These are phyloP conservation scores for Zelopaecilomyces penicillatus DNA, from an alignment of 2,329 filamentous ascomycete species.

Conservation along the genomic window DNA sequence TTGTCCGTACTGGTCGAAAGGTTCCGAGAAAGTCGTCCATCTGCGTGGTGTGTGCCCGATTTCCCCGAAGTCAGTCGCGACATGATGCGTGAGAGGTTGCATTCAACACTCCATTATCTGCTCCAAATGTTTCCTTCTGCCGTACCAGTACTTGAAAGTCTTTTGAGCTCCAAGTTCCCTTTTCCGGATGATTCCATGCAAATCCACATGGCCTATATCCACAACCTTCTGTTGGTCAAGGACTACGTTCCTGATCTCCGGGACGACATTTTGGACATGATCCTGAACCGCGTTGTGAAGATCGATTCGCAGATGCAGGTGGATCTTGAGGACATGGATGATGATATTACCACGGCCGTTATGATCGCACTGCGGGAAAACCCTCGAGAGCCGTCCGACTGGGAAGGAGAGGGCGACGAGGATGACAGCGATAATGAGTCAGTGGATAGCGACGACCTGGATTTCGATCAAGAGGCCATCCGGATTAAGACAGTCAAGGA, in stretches of 20 bases:
- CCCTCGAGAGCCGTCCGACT: conserved; percentile 16
- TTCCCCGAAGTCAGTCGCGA: conserved; percentile 53
- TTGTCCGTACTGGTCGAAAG: conserved; percentile 74
- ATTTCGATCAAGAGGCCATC: conserved; percentile 53
- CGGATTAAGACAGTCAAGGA: conserved; percentile 66
- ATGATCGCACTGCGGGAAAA: conserved; percentile 39
- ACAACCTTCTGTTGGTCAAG: conserved; percentile 71
- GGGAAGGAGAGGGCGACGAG: conserved; percentile 40
- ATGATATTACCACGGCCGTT: conserved; percentile 71
- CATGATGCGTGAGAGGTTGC: conserved; percentile 63
- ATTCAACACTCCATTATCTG: conserved; percentile 67
- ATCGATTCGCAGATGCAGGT: conserved; percentile 94
- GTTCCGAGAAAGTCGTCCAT: conserved; percentile 49
- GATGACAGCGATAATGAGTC: conserved; percentile 65
- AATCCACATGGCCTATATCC: conserved; percentile 78
- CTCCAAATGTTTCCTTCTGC: conserved; percentile 76
- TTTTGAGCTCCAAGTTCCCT: conserved; percentile 64
- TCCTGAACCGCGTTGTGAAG: conserved; percentile 81
- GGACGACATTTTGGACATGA: conserved; percentile 71
- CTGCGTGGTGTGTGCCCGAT: conserved; percentile 40
- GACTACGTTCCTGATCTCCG: conserved; percentile 71
- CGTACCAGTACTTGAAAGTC: conserved; percentile 57
- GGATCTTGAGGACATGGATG: conserved; percentile 86
- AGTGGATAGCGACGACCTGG: conserved; percentile 59
- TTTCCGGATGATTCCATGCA: conserved; percentile 67